Conservation (phyloP, 768 basidiomycete genomes). For the Boletus subcaerulescens region DNA sequence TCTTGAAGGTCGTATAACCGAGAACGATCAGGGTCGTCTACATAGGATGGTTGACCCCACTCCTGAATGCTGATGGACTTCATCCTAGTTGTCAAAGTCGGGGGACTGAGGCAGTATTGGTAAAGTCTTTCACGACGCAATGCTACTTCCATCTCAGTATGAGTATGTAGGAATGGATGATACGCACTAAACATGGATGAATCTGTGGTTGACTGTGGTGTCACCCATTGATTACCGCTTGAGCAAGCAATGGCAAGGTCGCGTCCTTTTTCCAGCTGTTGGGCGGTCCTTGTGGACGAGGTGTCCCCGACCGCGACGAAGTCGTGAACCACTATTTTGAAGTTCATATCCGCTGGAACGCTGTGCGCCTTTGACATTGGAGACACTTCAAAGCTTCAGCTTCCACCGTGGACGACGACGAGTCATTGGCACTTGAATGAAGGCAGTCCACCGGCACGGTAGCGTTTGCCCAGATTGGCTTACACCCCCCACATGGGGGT, state of each 20-base stretch:
- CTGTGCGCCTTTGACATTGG: background rate
- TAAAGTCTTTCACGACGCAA: constrained; percentile 17
- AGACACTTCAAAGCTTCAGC: too few relatives aligned
- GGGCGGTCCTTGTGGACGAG: background rate
- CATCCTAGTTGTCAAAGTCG: background rate
- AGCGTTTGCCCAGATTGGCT: background rate
- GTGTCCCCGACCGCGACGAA: constrained; percentile 11
- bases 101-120: constrained; percentile 22
- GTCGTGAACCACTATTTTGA: constrained; percentile 20
- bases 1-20: constrained; percentile 41
- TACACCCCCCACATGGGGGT: constrained; percentile 7
- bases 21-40: constrained; percentile 36
- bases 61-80: constrained; percentile 22
- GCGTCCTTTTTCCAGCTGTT: constrained; percentile 19
- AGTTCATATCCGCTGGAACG: background rate
- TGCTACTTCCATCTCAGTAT: constrained; percentile 18
- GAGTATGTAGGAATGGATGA: background rate
- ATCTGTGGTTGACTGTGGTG: constrained; percentile 12
- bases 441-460: too few relatives aligned
- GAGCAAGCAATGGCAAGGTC: constrained; percentile 19
- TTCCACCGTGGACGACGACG: too few relatives aligned
- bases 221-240: constrained; percentile 14
- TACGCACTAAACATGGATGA: constrained; percentile 24
- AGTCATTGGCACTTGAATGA: background rate
- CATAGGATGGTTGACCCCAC: constrained; percentile 37